Evolutionary conservation across 768 basidiomycete genomes (phyloP), one percentile per base, ranked within the genome.

Genomic region (Pleurotus sapidus): DNA sequence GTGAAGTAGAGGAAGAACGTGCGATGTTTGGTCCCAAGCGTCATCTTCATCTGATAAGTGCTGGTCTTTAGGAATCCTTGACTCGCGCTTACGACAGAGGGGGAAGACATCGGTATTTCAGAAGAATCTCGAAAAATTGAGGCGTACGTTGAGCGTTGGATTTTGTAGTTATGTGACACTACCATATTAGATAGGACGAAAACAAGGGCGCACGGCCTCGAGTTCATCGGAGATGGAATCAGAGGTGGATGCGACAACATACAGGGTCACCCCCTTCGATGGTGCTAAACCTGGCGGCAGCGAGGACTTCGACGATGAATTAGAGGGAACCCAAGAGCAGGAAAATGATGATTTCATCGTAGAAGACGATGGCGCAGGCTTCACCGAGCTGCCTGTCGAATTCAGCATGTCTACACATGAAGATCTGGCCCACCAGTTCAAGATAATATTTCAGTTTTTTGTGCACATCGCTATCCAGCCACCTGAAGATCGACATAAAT

Each of bases 371-470:
- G 75, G 67, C 6, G 68, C 58, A 23, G 73, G 65, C 0, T 64
- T 67, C 3, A 69, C 80, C 17, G 70, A 78, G 37, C 76, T 93
- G n/a, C 92, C 91, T 7, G 76, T 77, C 51, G 83, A 88, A 63
- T 96, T 92, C 72, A 93, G 91, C 69, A 86, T 90, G 85, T 81
- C 81, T 55, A 78, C 86, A 1, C 87, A 89, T 66, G 85, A 93
- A 66, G 88, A 91, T 63, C 75, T 89, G 17, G 73, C 81, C 12
- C 82, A 88, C 60, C 89, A 93, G 60, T 93, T 93, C 81, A 94
- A 93, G 72, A 86, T 89, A 39, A 78, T 94, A 45, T 93, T 91
- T 62, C 93, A 96, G 65, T 81, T 94, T 25, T 90, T 94, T 61
- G 89, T 94, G 11, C 86, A 94, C 62, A 73, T 95, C 42, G 88